Evolutionary conservation across 805 yeast species (phyloP).

Genomic region (Nakazawaea wyomingensis): DNA sequence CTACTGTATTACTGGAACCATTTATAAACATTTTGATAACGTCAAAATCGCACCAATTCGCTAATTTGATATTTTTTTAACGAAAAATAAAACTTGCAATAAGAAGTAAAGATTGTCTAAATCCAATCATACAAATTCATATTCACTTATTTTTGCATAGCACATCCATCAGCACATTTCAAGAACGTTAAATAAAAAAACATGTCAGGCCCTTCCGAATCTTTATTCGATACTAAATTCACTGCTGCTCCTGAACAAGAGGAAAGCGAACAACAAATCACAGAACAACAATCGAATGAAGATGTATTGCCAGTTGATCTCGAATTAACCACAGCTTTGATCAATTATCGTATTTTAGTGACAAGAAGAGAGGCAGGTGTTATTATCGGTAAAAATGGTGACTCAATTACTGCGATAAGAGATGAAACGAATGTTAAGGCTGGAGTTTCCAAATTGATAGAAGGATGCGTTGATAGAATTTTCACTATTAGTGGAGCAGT

Average conservation of each 20-base stretch:
- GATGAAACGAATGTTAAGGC: conserved; percentile 76
- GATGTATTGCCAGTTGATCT: conserved; percentile 10
- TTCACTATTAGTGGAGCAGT: conserved; percentile 73
- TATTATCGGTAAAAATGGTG: conserved; percentile 81
- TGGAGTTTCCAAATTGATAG: conserved; percentile 75
- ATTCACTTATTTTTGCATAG: too few relatives aligned
- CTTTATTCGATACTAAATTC: conserved; percentile 26
- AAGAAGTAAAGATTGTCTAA: neutral
- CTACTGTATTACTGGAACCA: too few relatives aligned
- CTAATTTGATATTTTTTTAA: neutral
- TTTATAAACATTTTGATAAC: too few relatives aligned
- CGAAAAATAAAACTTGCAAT: neutral
- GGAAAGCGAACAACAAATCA: neutral
- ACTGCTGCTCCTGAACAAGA: conserved; percentile 14
- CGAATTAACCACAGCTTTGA: conserved; percentile 18
- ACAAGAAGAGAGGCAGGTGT: conserved; percentile 87
- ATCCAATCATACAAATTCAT: neutral
- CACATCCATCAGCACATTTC: too few relatives aligned
- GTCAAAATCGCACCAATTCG: too few relatives aligned
- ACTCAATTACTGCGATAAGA: conserved; percentile 69
- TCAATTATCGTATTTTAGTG: conserved; percentile 54
- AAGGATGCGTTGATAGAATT: conserved; percentile 79
- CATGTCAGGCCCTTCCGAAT: conserved; percentile 22
- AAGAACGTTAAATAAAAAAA: neutral
- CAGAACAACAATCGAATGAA: conserved; percentile 1